Percentiles rank a stretch among this genome's conserved stretches.
These are phyloP conservation scores for Acanthamoeba healyi DNA, from an alignment of 208 protist species.

Conservation along the genomic window DNA sequence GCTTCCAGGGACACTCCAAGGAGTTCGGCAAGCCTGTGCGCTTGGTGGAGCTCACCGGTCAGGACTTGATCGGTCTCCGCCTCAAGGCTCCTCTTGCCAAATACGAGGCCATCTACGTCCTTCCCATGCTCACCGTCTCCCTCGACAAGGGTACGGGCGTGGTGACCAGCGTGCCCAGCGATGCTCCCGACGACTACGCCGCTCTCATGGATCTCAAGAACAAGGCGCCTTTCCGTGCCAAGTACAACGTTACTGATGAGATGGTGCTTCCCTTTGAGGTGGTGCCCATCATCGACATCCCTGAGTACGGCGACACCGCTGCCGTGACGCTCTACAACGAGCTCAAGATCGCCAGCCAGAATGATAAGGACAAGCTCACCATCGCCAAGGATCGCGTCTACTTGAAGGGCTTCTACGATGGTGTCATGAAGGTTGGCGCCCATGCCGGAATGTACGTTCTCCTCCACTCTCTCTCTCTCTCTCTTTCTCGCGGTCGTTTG, in stretches of 20 bases:
- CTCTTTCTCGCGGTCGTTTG: too few species aligned
- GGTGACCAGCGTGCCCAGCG: slow-evolving; percentile 98
- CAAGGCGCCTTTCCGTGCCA: slow-evolving; percentile 95
- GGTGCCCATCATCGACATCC: slow-evolving; percentile 97
- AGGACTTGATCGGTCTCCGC: slow-evolving; percentile 95
- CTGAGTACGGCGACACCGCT: slow-evolving; percentile 91
- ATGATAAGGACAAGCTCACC: slow-evolving; percentile 96
- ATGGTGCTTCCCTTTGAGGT: slow-evolving; percentile 93
- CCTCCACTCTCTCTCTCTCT: slow-evolving; percentile 80
- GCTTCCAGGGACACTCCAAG: slow-evolving; percentile 96
- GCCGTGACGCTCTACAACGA: slow-evolving; percentile 96
- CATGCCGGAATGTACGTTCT: slow-evolving; percentile 78
- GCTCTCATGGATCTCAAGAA: slow-evolving; percentile 96
- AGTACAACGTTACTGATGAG: slow-evolving; percentile 93
- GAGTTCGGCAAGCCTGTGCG: slow-evolving; percentile 92
- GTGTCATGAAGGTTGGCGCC: slow-evolving; percentile 92
- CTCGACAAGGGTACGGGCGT: slow-evolving; percentile 98
- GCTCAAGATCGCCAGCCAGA: slow-evolving; percentile 96
- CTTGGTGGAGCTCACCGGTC: slow-evolving; percentile 94
- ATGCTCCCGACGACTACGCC: slow-evolving; percentile 99
- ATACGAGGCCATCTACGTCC: slow-evolving; percentile 96
- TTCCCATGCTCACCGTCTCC: slow-evolving; percentile 98
- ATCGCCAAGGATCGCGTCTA: slow-evolving; percentile 98
- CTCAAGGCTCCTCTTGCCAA: slow-evolving; percentile 94
- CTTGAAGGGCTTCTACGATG: slow-evolving; percentile 98